These are phyloP conservation scores for Diospyros lotus DNA, from an alignment of 148 eudicot species.

Conservation along the genomic window DNA sequence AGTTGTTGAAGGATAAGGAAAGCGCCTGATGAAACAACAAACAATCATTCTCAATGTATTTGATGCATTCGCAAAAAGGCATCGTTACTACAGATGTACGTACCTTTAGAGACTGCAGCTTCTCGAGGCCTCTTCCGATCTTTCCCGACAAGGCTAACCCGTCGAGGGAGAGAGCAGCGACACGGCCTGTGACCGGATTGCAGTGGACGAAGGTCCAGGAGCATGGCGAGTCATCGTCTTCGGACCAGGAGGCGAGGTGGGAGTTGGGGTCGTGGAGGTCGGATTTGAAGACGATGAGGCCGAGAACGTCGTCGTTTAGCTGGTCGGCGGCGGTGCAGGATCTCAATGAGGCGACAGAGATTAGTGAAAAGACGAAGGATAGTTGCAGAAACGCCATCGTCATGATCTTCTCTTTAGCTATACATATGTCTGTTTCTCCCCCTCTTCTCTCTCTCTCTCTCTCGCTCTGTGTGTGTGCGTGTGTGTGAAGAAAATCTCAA, in stretches of 20 bases:
- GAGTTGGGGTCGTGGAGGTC: slow-evolving; percentile 46
- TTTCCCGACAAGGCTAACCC: slow-evolving; percentile 64
- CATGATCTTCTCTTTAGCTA: neutral
- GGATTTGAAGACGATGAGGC: slow-evolving; percentile 89
- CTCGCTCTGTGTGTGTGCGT: too few species aligned
- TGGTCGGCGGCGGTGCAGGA: slow-evolving; percentile 10
- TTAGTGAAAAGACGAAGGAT: slow-evolving; percentile 15
- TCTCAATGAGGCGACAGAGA: slow-evolving; percentile 14
- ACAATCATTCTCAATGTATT: too few species aligned
- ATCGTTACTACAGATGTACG: too few species aligned
- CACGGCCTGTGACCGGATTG: slow-evolving; percentile 51
- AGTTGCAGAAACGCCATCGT: slow-evolving; percentile 8
- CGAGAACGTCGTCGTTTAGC: slow-evolving; percentile 83
- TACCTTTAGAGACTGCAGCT: slow-evolving; percentile 50
- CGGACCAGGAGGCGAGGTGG: slow-evolving; percentile 64
- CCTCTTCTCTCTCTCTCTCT: neutral
- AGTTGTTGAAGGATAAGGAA: slow-evolving; percentile 56
- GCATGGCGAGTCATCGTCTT: slow-evolving; percentile 85
- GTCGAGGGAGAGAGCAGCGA: slow-evolving; percentile 40
- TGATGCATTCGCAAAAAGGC: too few species aligned
- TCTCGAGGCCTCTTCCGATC: slow-evolving; percentile 66
- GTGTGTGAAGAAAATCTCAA: neutral
- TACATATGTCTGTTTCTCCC: too few species aligned
- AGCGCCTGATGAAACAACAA: slow-evolving; percentile 7
- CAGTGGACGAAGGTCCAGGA: slow-evolving; percentile 69